These are phyloP conservation scores for Epithemia pelagica DNA, from an alignment of 108 stramenopile species.

Conservation along the genomic window DNA sequence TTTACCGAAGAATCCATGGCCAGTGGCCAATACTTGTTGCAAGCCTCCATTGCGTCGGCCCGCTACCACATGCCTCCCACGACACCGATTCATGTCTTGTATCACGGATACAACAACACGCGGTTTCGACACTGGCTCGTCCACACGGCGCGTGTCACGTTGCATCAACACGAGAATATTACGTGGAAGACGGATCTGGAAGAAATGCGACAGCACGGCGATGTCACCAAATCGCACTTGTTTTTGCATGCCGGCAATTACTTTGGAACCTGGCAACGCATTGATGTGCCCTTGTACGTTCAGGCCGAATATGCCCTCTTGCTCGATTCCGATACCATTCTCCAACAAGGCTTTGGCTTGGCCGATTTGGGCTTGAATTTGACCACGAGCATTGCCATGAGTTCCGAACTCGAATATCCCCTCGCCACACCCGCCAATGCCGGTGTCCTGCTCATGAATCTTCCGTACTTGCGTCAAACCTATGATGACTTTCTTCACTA, in stretches of 20 bases:
- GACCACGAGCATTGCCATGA: conserved; percentile 9
- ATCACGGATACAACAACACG: conserved; percentile 4
- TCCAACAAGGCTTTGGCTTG: conserved; percentile 8
- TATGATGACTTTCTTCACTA: conserved; percentile 1
- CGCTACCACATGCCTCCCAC: conserved; percentile 2
- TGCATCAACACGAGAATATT: background rate
- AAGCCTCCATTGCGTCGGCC: conserved; percentile 5
- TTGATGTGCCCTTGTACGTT: conserved; percentile 10
- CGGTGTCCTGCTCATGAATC: conserved; percentile 10
- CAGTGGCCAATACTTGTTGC: background rate
- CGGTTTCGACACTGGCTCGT: conserved; percentile 7
- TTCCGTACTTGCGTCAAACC: conserved; percentile 7
- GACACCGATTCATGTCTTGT: conserved; percentile 7
- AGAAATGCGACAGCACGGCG: conserved; percentile 7
- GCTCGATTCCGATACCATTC: conserved; percentile 15
- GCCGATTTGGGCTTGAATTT: conserved; percentile 12
- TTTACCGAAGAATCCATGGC: conserved; percentile 2
- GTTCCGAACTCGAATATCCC: background rate
- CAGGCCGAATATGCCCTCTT: conserved; percentile 8
- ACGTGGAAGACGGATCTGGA: background rate
- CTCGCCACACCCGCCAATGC: background rate
- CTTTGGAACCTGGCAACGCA: conserved; percentile 7
- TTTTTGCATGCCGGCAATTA: conserved; percentile 9
- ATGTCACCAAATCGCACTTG: background rate
- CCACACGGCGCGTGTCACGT: background rate